Evolutionary conservation across 306 rosid species (phyloP), one percentile per base, ranked within the genome.

Genomic region (Ochetophila trinervis): DNA sequence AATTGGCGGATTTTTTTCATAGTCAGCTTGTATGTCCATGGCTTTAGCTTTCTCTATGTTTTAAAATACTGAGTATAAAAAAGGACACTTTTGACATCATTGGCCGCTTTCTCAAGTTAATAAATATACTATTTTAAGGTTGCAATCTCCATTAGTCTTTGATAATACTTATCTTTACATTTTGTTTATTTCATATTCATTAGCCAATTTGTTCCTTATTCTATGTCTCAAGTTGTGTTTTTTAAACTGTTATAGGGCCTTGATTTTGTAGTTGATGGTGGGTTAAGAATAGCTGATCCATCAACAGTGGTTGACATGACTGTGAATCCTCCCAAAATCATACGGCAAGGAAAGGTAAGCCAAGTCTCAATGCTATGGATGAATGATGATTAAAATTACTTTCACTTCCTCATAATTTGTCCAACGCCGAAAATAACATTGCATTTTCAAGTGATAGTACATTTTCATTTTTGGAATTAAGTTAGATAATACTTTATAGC

Each of bases 271-370:
- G 85, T 92, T 57, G 91, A 87, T 82, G 95, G 93, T 17, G 96
- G 96, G 53, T 63, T 87, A 50, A 84, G 98, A 79, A 79, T 92
- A 73, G 98, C 98, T 3, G 91, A 92, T 70, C 92, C 96, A 30
- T 89, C 96, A 74, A 92, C 96, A 17, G 95, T 92, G 74, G 95
- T 89, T 72, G 95, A 93, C 85, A 84, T 93, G 95, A 86, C 89
- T 0, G 80, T 78, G 67, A 47, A 68, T 62, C 98, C 98, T 78
- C 91, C 96, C 10, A 84, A 66, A 80, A 83, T 93, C 63, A 73
- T 80, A 53, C 83, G 98, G 53, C 78, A 85, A 74, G 98, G 98
- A 80, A 93, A 89, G 98, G 98, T 92, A 84, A 72, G 22, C 21
- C 18, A 9, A 63, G 42, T 47, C 36, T 62, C 51, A 68, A 16